Evolutionary conservation across 129 eudicot genomes (phyloP), one percentile per base, ranked within the genome.

Genomic region (Solidago caesia): DNA sequence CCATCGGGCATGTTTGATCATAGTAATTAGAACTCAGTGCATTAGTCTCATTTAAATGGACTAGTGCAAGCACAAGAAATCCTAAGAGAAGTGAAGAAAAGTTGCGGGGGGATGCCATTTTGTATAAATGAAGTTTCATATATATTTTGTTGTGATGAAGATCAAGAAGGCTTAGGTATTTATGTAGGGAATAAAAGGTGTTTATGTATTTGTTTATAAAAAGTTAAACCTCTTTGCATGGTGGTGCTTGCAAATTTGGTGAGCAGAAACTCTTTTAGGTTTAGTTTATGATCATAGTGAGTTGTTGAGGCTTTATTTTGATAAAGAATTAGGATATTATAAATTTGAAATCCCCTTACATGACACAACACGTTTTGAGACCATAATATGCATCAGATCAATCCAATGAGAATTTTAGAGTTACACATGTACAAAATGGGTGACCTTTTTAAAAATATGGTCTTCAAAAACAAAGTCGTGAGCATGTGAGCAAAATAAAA

Each of bases 1-100:
- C 87, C 47, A 57, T 80, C 2, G 96, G 97, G 79, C 97, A 91
- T 48, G 95, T 91, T 33, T 86, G 87, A 65, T 91, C 85, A 33
- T 91, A 91, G 80, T 88, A 86, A 67, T 86, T 79, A 41, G 72
- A 56, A 68, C 85, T 88, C 46, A 88, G 68, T 51, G 97, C 87
- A 63, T 49, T 68, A 48, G 27, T 29, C 27, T 25, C 53, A 49
- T 33, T 42, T n/a, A 67, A 48, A 43, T 70, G 74, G 42, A 78
- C 16, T 8, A 69, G 16, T 29, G 64, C 27, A 70, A 83, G 68
- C 75, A 84, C 65, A 72, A 83, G 8, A 60, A 75, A 5, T 5
- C 60, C 41, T 2, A 74, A 39, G 63, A 79, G 12, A 8, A 87
- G 60, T 53, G 87, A 75, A 83, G 83, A 66, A 71, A 66, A 64